Evolutionary conservation across 805 yeast genomes (phyloP).

Genomic region (Metschnikowia cerradonensis): DNA sequence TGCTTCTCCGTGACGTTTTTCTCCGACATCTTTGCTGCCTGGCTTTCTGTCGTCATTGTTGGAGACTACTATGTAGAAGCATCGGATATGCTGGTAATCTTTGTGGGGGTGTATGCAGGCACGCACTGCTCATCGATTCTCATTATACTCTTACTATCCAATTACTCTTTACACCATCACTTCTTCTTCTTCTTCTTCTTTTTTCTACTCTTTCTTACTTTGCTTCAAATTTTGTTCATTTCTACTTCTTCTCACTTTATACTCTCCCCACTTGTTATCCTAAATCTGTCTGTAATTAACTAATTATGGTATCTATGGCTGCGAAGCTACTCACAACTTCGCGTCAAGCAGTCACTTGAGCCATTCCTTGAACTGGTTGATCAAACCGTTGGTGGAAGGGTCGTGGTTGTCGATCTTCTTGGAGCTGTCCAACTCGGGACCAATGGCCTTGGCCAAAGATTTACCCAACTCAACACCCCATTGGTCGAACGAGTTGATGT

Average conservation of each 20-base stretch:
- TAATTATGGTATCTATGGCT: no score
- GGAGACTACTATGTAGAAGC: not conserved
- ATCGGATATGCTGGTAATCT: not conserved
- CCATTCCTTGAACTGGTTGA: constrained; percentile 95
- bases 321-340: constrained; percentile 2
- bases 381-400: constrained; percentile 84
- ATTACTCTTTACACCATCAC: no score
- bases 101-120: not conserved
- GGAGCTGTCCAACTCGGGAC: constrained; percentile 73
- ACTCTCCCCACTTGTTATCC: not conserved
- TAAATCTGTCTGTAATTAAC: not conserved
- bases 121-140: not conserved
- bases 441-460: constrained; percentile 93
- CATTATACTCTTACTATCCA: not conserved
- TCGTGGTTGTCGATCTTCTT: constrained; percentile 67
- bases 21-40: not conserved
- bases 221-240: no score
- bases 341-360: constrained; percentile 18
- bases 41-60: constrained; percentile 1
- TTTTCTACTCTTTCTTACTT: no score
- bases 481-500: constrained; percentile 98
- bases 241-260: no score
- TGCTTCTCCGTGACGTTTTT: not conserved
- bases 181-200: no score
- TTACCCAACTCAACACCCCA: constrained; percentile 99